Percentiles rank a stretch among this genome's conserved stretches.
phyloP scores from a whole-genome alignment of 2,329 filamentous ascomycete genomes.

The Arthrobotrys pseudoclavata region DNA sequence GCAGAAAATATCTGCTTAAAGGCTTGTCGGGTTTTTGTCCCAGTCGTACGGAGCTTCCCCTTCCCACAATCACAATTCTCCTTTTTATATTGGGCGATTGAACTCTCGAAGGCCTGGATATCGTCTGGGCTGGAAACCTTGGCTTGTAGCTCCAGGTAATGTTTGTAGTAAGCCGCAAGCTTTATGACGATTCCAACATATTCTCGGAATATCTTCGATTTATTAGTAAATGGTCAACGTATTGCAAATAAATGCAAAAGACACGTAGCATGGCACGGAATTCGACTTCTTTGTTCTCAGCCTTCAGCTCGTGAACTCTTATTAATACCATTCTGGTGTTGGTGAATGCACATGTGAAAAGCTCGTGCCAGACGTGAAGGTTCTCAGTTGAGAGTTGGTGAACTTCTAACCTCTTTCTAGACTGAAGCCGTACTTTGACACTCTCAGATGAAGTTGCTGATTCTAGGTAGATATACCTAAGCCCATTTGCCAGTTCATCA shows the following conservation, averaged over 20 bases:
- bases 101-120: too few species aligned
- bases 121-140: not conserved
- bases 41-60: not conserved
- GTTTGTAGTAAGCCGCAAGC: not conserved
- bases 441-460: too few species aligned
- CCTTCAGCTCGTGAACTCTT: not conserved
- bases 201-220: not conserved
- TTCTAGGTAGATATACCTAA: not conserved
- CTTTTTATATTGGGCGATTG: not conserved
- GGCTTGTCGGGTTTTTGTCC: not conserved
- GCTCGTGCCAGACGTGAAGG: slow-evolving; percentile 8
- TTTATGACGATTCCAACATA: slow-evolving; percentile 1
- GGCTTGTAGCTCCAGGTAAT: not conserved
- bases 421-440: not conserved
- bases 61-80: not conserved
- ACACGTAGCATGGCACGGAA: too few species aligned
- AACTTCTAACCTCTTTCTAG: not conserved
- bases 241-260: not conserved
- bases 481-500: not conserved
- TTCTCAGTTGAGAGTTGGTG: not conserved
- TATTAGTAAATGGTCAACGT: not conserved
- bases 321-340: not conserved
- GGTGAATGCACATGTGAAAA: not conserved
- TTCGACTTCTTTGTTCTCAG: not conserved
- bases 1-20: not conserved